Conservation (phyloP, 495 filamentous ascomycete species). For the Penicillium silybi region DNA sequence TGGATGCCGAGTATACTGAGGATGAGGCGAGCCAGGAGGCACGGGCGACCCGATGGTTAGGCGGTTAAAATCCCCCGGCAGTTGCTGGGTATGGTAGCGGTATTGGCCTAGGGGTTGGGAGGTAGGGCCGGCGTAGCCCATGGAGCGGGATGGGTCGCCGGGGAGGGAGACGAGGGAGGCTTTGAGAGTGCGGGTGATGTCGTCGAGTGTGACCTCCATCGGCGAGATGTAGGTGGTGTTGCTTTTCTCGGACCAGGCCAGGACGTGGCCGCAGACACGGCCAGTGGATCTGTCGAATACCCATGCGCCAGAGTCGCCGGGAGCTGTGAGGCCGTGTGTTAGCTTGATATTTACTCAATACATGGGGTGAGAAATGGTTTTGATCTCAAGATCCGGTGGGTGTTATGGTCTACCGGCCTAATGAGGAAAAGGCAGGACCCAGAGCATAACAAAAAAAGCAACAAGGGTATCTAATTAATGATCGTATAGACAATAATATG, state of each 20-base stretch:
- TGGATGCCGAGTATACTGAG: slow-evolving; percentile 10
- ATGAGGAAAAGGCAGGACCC: slow-evolving; percentile 1
- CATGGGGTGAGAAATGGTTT: neutral
- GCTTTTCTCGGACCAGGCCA: slow-evolving; percentile 76
- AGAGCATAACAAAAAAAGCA: slow-evolving; percentile 7
- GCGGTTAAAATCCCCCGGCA: slow-evolving; percentile 34
- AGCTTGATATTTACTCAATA: slow-evolving; percentile 24
- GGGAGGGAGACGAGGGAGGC: slow-evolving; percentile 40
- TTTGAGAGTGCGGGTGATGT: slow-evolving; percentile 73
- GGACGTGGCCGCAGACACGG: slow-evolving; percentile 82
- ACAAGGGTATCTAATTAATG: slow-evolving; percentile 32
- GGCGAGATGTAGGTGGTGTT: slow-evolving; percentile 84
- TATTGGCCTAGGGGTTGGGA: slow-evolving; percentile 9
- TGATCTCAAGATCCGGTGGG: slow-evolving; percentile 7
- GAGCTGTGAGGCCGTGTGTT: slow-evolving; percentile 45
- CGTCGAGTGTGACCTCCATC: slow-evolving; percentile 84
- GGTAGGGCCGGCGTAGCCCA: slow-evolving; percentile 19
- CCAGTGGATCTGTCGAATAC: slow-evolving; percentile 76
- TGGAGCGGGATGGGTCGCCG: slow-evolving; percentile 27
- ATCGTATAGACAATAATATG: slow-evolving; percentile 27
- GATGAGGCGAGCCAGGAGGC: slow-evolving; percentile 5
- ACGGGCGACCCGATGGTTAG: slow-evolving; percentile 11
- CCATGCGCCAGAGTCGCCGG: slow-evolving; percentile 92
- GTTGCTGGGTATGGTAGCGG: slow-evolving; percentile 26
- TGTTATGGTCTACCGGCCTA: slow-evolving; percentile 20